These are phyloP conservation scores for Coemansia sp. DNA, from an alignment of 371 early-diverging fungal genomes.

Conservation along the genomic window DNA sequence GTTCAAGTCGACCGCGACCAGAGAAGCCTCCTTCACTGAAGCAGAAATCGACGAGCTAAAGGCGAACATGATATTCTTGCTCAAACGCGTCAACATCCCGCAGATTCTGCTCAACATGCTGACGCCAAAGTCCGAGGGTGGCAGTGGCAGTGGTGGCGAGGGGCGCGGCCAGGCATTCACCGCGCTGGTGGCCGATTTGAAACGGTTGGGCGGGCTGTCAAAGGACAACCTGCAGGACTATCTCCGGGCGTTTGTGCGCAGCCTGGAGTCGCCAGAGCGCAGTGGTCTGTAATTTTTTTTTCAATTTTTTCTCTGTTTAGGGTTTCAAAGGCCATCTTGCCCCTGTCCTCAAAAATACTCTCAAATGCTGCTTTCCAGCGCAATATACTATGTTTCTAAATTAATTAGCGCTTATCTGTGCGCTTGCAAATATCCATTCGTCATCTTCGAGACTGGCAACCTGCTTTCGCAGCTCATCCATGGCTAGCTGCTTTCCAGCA, in stretches of 20 bases:
- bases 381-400: not conserved
- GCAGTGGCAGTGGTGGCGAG: too few species aligned
- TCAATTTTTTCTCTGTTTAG: not conserved
- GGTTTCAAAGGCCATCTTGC: not conserved
- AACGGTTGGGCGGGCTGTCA: conserved; percentile 27
- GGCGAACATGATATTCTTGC: conserved; percentile 26
- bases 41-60: conserved; percentile 34
- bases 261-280: conserved; percentile 17
- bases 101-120: conserved; percentile 22
- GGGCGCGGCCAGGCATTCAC: conserved; percentile 12
- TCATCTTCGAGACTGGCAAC: conserved; percentile 28
- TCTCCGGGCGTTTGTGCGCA: conserved; percentile 28
- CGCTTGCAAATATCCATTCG: conserved; percentile 25
- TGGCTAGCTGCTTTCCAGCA: conserved; percentile 23
- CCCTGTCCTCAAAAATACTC: too few species aligned
- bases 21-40: not conserved
- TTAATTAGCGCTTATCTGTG: not conserved
- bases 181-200: conserved; percentile 24
- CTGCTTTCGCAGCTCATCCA: conserved; percentile 22
- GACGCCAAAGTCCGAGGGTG: not conserved
- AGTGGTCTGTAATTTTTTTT: not conserved
- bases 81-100: conserved; percentile 35
- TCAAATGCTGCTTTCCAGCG: too few species aligned
- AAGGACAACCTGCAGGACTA: conserved; percentile 36
- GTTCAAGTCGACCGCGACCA: not conserved